phyloP scores from a whole-genome alignment of 2,329 filamentous ascomycete genomes.

The Plectosphaerella cucumerina region DNA sequence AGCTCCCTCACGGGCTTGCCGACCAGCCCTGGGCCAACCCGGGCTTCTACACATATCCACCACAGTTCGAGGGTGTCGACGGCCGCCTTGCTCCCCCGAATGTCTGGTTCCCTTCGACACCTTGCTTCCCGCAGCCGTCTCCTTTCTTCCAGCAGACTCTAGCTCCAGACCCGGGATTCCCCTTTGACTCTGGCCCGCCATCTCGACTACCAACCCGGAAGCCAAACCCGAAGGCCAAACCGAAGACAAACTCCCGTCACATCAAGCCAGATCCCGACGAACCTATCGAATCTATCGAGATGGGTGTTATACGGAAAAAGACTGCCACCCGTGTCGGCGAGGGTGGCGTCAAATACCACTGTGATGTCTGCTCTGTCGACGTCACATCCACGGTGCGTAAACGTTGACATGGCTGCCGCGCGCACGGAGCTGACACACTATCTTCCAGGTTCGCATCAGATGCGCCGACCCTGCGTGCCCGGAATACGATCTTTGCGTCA shows the following conservation, averaged over 20 bases:
- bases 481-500: constrained; percentile 95
- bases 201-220: too few species aligned
- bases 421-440: constrained; percentile 6
- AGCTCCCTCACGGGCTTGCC: too few species aligned
- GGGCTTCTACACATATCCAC: too few species aligned
- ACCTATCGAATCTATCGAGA: constrained; percentile 31
- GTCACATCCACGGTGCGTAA: constrained; percentile 87
- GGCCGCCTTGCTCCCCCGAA: too few species aligned
- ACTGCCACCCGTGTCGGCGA: constrained; percentile 80
- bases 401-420: background rate
- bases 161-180: too few species aligned
- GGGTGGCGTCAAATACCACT: constrained; percentile 91
- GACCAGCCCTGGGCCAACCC: too few species aligned
- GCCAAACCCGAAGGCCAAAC: too few species aligned
- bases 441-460: constrained; percentile 77
- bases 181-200: too few species aligned
- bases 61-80: too few species aligned
- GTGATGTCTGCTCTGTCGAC: constrained; percentile 93
- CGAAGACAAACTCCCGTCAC: too few species aligned
- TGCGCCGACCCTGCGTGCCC: constrained; percentile 80
- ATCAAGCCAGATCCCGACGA: background rate
- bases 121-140: background rate
- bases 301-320: constrained; percentile 97
- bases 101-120: background rate
- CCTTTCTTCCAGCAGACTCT: too few species aligned